Evolutionary conservation across 108 stramenopile genomes (phyloP).

Genomic region (Skeletonema grethae): DNA sequence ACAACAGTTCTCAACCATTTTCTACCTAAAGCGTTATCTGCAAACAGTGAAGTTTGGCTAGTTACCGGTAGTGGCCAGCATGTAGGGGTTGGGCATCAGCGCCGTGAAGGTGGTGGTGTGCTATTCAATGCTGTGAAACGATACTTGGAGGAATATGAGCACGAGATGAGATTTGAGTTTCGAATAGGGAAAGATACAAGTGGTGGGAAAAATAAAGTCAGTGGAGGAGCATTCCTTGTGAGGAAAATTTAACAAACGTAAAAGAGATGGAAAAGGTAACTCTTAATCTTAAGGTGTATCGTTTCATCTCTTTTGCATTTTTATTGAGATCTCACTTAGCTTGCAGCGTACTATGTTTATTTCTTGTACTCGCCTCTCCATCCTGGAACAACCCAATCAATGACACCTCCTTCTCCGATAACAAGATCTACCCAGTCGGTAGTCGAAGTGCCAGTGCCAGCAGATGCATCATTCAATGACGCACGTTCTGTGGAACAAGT

Average conservation of each 20-base stretch:
- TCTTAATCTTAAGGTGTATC: neutral
- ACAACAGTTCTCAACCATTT: conserved; percentile 39
- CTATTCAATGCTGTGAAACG: conserved; percentile 47
- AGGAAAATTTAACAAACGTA: conserved; percentile 6
- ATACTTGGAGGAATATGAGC: conserved; percentile 36
- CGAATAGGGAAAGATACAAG: conserved; percentile 33
- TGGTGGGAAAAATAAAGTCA: conserved; percentile 37
- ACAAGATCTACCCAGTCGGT: conserved; percentile 86
- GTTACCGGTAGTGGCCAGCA: conserved; percentile 45
- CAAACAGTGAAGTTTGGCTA: conserved; percentile 46
- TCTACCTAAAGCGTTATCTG: conserved; percentile 29
- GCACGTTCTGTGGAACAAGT: conserved; percentile 43
- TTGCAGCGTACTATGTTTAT: conserved; percentile 11
- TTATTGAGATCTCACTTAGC: neutral
- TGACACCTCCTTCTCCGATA: conserved; percentile 82
- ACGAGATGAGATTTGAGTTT: conserved; percentile 37
- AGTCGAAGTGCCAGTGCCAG: conserved; percentile 83
- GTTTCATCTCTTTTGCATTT: neutral
- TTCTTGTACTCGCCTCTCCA: conserved; percentile 88
- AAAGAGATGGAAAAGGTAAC: neutral
- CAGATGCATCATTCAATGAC: conserved; percentile 64
- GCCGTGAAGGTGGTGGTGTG: conserved; percentile 45
- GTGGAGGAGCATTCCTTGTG: conserved; percentile 47
- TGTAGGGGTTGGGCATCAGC: conserved; percentile 46
- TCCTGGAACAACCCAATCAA: conserved; percentile 88